Evolutionary conservation across 2,329 filamentous ascomycete genomes (phyloP).

Genomic region (Diaporthe ilicicola): DNA sequence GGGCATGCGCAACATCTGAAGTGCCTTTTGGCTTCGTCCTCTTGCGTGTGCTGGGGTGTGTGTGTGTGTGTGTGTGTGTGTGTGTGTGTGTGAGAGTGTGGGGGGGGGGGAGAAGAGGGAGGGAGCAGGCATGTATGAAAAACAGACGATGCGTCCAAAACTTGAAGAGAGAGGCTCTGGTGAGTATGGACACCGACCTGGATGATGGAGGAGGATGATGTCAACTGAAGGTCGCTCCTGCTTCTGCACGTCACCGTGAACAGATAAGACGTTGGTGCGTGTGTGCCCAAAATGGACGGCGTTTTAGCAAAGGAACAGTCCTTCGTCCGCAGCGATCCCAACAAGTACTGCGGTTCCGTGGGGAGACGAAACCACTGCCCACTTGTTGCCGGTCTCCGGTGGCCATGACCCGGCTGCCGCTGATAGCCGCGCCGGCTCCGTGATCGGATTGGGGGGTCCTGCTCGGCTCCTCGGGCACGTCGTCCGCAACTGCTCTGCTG

Average conservation of each 20-base stretch:
- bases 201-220: not conserved
- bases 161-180: not conserved
- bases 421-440: slow-evolving; percentile 22
- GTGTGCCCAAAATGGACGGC: too few species aligned
- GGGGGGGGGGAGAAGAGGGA: too few species aligned
- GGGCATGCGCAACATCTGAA: slow-evolving; percentile 2
- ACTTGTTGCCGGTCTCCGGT: slow-evolving; percentile 18
- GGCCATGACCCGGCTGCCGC: slow-evolving; percentile 11
- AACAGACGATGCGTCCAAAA: too few species aligned
- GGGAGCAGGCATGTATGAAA: not conserved
- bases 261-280: too few species aligned
- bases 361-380: not conserved
- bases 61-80: too few species aligned
- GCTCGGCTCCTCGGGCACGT: not conserved
- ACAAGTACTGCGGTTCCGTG: not conserved
- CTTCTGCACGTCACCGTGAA: not conserved
- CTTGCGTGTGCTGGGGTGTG: not conserved
- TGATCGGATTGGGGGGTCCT: slow-evolving; percentile 23
- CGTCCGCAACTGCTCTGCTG: not conserved
- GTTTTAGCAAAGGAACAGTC: not conserved
- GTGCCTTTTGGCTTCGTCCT: too few species aligned
- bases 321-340: not conserved
- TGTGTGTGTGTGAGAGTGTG: too few species aligned
- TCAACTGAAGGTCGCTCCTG: not conserved
- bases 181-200: not conserved